phyloP scores from a whole-genome alignment of 2,329 filamentous ascomycete genomes.

The Neonectria sp. region DNA sequence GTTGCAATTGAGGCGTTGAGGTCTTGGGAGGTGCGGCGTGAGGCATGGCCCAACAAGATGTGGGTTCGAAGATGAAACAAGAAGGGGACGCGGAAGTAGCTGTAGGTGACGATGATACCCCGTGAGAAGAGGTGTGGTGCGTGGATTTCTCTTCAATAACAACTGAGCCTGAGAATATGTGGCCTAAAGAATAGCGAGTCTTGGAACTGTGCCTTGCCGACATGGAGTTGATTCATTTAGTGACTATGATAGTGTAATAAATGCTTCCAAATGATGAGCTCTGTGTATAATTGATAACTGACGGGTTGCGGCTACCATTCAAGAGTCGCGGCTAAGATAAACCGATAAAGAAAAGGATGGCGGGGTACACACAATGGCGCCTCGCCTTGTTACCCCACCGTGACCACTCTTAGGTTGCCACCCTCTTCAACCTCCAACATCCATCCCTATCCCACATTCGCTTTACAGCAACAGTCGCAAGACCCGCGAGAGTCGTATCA shows the following conservation, averaged over 20 bases:
- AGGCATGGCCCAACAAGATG: too few relatives aligned
- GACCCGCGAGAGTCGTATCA: background rate
- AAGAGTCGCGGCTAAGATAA: background rate
- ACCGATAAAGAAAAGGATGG: background rate
- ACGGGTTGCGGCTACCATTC: background rate
- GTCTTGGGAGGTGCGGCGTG: background rate
- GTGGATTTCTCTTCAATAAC: background rate
- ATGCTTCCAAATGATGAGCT: background rate
- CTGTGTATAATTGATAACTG: background rate
- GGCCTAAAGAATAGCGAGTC: background rate
- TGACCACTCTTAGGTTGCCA: background rate
- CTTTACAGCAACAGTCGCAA: background rate
- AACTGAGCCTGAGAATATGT: background rate
- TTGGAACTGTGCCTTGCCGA: background rate
- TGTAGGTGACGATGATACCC: slow-evolving; percentile 46
- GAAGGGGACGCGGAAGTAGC: slow-evolving; percentile 12
- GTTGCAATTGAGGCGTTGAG: background rate
- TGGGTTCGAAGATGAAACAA: background rate
- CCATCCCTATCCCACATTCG: slow-evolving; percentile 14
- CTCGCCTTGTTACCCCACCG: slow-evolving; percentile 25
- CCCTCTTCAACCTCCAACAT: slow-evolving; percentile 14
- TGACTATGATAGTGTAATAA: too few relatives aligned
- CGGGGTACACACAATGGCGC: slow-evolving; percentile 1
- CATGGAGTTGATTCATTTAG: background rate
- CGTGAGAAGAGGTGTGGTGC: slow-evolving; percentile 24